These are phyloP conservation scores for Candida caryicola DNA, from an alignment of 805 yeast species.

Conservation along the genomic window DNA sequence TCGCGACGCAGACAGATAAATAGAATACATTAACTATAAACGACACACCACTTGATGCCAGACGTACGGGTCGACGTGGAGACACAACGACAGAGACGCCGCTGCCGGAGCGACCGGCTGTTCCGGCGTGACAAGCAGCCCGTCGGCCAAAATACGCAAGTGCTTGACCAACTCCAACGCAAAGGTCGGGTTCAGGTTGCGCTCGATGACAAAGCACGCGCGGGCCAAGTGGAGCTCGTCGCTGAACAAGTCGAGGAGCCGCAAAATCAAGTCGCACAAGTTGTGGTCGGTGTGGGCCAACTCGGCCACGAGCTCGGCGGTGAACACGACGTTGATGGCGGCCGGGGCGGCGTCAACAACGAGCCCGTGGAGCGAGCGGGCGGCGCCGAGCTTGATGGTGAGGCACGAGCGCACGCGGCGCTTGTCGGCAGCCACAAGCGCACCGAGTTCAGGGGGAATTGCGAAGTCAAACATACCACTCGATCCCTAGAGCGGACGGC, in stretches of 20 bases:
- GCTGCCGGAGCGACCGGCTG: neutral
- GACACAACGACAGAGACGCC: too few relatives aligned
- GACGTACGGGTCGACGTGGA: constrained; percentile 2
- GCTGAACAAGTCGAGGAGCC: neutral
- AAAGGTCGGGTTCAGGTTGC: neutral
- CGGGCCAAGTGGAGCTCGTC: neutral
- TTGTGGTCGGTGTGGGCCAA: neutral
- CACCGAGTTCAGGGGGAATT: constrained; percentile 9
- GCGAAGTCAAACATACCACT: constrained; percentile 33
- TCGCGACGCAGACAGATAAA: too few relatives aligned
- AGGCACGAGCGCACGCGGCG: neutral
- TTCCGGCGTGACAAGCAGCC: neutral
- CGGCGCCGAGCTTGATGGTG: neutral
- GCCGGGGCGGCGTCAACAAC: neutral
- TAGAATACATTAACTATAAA: neutral
- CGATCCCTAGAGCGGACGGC: constrained; percentile 11
- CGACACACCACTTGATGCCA: constrained; percentile 3
- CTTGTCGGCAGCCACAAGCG: neutral
- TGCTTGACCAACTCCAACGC: constrained; percentile 3
- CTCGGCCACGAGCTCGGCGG: neutral
- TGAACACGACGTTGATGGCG: neutral
- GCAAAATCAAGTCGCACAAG: neutral
- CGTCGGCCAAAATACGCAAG: neutral
- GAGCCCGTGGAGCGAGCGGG: neutral
- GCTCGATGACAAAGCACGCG: constrained; percentile 3